phyloP scores from a whole-genome alignment of 2,329 filamentous ascomycete species.

The Talaromyces islandicus region DNA sequence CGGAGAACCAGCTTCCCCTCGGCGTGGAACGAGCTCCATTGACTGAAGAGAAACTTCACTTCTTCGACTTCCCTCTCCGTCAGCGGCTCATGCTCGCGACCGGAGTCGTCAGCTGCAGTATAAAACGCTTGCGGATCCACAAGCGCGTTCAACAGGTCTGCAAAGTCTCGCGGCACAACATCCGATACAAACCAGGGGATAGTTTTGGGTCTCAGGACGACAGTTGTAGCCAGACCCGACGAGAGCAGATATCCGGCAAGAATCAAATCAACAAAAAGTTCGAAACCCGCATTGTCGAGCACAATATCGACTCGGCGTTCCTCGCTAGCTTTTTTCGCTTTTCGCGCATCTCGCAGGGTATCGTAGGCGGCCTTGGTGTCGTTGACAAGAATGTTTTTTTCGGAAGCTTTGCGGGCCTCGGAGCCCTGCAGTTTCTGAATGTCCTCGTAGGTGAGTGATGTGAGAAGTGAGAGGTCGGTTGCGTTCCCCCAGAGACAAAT shows the following conservation, averaged over 20 bases:
- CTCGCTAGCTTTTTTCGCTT: conserved; percentile 50
- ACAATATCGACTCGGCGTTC: conserved; percentile 86
- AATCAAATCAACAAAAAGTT: conserved; percentile 91
- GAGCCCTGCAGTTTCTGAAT: conserved; percentile 94
- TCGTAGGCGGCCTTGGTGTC: conserved; percentile 70
- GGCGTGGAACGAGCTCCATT: conserved; percentile 73
- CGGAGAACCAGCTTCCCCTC: conserved; percentile 80
- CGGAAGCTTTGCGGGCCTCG: conserved; percentile 74
- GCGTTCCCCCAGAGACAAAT: conserved; percentile 97
- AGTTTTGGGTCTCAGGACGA: conserved; percentile 87
- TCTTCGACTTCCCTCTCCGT: conserved; percentile 61
- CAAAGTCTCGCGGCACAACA: conserved; percentile 80
- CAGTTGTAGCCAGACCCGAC: conserved; percentile 73
- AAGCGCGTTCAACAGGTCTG: conserved; percentile 73
- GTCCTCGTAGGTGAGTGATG: conserved; percentile 85
- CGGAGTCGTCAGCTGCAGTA: conserved; percentile 60
- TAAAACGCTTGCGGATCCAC: conserved; percentile 74
- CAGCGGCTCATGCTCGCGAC: conserved; percentile 56
- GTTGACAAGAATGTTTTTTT: conserved; percentile 89
- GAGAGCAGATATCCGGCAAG: conserved; percentile 85
- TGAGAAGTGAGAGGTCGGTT: conserved; percentile 86
- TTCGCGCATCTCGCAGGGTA: conserved; percentile 59
- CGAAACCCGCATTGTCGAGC: conserved; percentile 94
- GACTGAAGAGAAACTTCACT: conserved; percentile 69
- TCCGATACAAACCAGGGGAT: conserved; percentile 99